Evolutionary conservation across 129 eudicot genomes (phyloP), one percentile per base, ranked within the genome.

Genomic region (Mikania micrantha): DNA sequence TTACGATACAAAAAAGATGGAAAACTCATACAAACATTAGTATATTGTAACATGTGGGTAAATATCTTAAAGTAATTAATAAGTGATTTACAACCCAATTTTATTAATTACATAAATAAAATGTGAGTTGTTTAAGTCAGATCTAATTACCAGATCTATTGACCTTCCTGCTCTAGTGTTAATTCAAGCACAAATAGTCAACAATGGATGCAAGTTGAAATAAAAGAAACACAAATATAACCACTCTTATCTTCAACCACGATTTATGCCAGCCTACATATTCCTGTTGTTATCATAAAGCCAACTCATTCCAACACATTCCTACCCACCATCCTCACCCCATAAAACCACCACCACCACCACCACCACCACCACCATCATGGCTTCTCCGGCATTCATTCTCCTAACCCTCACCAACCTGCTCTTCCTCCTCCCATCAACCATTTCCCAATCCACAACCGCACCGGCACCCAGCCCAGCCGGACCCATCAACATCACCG

Each of bases 401-500:
- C 69, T 75, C 56, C 64, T 63, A 47, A 17, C 71, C 31, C 80
- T 80, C 7, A 70, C 77, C 36, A 4, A 74, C 78, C 32, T 72
- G n/a, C n/a, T n/a, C 57, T 40, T 70, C 60, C 69, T 82, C 45
- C 59, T 77, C 63, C 71, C 60, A 5, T 65, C 60, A 57, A 66
- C 45, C 40, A 58, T 40, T 0, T 76, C 95, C 40, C 83, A 80
- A 62, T 38, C 85, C 19, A 40, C 81, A 7, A 58, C 85, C 0
- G 93, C 96, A 2, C 95, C 95, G 0, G 86, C 80, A 21, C 90
- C 96, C 0, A 74, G 71, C 19, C 85, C 94, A 0, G 50, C 82
- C 4, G 91, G 88, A 21, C 97, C 95, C 0, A 78, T 80, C 50
- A 82, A 86, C 83, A 20, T 90, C 19, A 84, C 88, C 17, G 88